Percentiles rank a stretch among this genome's conserved stretches.
Conservation (phyloP, 768 basidiomycete genomes). For the Lyophyllum decastes region DNA sequence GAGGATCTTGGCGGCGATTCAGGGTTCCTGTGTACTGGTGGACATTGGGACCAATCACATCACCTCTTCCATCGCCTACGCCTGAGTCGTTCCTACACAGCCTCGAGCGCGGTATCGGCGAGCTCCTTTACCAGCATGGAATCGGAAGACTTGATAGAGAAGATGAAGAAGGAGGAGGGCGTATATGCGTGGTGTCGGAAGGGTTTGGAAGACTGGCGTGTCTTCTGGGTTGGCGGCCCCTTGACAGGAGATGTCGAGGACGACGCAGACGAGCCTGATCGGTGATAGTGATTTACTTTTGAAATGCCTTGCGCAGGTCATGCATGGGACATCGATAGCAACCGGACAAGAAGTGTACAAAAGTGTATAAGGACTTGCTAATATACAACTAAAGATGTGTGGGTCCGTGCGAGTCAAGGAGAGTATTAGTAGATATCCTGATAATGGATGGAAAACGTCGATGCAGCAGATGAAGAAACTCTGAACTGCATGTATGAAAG, state of each 20-base stretch:
- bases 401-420: constrained; percentile 8
- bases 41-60: constrained; percentile 50
- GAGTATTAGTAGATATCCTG: constrained; percentile 10
- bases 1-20: constrained; percentile 67
- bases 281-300: background rate
- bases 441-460: background rate
- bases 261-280: constrained; percentile 3
- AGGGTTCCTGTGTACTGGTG: constrained; percentile 55
- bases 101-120: constrained; percentile 41
- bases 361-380: constrained; percentile 1
- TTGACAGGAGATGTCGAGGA: constrained; percentile 30
- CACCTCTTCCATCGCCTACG: constrained; percentile 31
- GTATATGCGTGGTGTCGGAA: constrained; percentile 80
- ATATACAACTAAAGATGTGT: constrained; percentile 15
- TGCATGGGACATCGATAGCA: background rate
- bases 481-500: constrained; percentile 1
- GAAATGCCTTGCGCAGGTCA: too few relatives aligned
- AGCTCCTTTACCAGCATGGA: constrained; percentile 53
- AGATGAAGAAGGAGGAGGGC: constrained; percentile 58
- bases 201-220: constrained; percentile 72
- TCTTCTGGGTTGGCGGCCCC: constrained; percentile 80
- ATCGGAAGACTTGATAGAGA: constrained; percentile 47
- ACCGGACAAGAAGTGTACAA: constrained; percentile 6
- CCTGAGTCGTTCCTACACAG: constrained; percentile 46
- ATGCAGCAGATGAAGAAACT: background rate